These are phyloP conservation scores for Jatropha podagrica DNA, from an alignment of 441 rosid genomes.

Conservation along the genomic window DNA sequence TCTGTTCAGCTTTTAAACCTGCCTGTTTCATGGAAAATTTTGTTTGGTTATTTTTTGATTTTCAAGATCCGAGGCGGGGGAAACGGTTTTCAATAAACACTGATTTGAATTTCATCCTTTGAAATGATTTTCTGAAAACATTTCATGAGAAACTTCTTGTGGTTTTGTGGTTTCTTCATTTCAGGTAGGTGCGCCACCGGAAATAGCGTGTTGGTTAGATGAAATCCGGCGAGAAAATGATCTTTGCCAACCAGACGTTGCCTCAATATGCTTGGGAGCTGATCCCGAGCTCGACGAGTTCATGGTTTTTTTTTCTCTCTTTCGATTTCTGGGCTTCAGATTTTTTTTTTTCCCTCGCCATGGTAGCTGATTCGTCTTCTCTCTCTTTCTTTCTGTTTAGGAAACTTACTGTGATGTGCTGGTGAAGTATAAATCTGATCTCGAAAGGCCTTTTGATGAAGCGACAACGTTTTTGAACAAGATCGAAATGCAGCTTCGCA, in stretches of 20 bases:
- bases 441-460: slow-evolving; percentile 84
- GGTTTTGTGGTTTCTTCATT: background rate
- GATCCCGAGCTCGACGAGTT: slow-evolving; percentile 95
- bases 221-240: slow-evolving; percentile 62
- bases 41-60: background rate
- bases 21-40: background rate
- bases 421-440: slow-evolving; percentile 81
- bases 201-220: slow-evolving; percentile 62
- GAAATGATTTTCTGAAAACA: background rate
- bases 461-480: slow-evolving; percentile 74
- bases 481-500: slow-evolving; percentile 84
- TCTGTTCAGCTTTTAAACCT: background rate
- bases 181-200: slow-evolving; percentile 95
- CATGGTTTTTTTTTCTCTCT: slow-evolving; percentile 38
- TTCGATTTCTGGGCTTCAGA: too few species aligned
- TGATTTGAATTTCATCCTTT: background rate
- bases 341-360: background rate
- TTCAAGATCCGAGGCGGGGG: background rate
- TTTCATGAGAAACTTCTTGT: background rate
- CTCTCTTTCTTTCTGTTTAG: slow-evolving; percentile 30
- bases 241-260: slow-evolving; percentile 38
- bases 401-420: slow-evolving; percentile 76
- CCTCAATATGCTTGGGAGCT: slow-evolving; percentile 48
- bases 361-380: background rate
- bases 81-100: background rate